phyloP scores from a whole-genome alignment of 1,139 yeast species.

The Taphrina flavorubra region DNA sequence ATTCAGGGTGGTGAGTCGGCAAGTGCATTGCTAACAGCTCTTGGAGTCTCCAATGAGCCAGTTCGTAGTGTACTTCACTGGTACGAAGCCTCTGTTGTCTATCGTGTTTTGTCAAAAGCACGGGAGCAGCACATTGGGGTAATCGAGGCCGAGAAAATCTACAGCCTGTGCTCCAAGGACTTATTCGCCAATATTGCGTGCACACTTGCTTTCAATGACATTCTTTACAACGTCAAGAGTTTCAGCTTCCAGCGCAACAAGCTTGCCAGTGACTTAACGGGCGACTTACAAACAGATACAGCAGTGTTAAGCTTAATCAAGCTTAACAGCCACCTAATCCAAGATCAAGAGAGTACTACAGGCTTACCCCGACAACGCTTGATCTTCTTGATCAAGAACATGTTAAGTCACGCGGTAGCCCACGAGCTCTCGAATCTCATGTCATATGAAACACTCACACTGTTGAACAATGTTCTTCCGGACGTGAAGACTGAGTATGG shows the following conservation, averaged over 20 bases:
- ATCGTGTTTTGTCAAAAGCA: neutral
- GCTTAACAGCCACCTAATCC: constrained; percentile 58
- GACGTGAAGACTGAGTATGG: constrained; percentile 46
- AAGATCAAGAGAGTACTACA: constrained; percentile 49
- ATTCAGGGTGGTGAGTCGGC: neutral
- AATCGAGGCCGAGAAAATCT: neutral
- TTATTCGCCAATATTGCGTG: constrained; percentile 8
- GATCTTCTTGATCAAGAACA: constrained; percentile 45
- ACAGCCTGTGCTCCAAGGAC: constrained; percentile 4
- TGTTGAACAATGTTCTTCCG: constrained; percentile 57
- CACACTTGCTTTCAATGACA: constrained; percentile 14
- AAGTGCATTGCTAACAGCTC: neutral
- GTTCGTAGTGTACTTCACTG: neutral
- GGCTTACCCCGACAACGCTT: constrained; percentile 62
- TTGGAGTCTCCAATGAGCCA: neutral
- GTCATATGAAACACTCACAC: constrained; percentile 61
- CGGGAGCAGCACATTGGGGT: neutral
- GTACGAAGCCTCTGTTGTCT: constrained; percentile 12
- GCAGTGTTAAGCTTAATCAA: constrained; percentile 61
- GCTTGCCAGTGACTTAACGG: constrained; percentile 66
- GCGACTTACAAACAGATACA: constrained; percentile 53
- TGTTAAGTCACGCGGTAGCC: constrained; percentile 39
- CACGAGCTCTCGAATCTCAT: constrained; percentile 55
- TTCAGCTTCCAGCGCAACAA: constrained; percentile 55
- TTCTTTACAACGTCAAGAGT: constrained; percentile 1